Evolutionary conservation across 768 basidiomycete genomes (phyloP).

Genomic region (Rhodocollybia butyracea): DNA sequence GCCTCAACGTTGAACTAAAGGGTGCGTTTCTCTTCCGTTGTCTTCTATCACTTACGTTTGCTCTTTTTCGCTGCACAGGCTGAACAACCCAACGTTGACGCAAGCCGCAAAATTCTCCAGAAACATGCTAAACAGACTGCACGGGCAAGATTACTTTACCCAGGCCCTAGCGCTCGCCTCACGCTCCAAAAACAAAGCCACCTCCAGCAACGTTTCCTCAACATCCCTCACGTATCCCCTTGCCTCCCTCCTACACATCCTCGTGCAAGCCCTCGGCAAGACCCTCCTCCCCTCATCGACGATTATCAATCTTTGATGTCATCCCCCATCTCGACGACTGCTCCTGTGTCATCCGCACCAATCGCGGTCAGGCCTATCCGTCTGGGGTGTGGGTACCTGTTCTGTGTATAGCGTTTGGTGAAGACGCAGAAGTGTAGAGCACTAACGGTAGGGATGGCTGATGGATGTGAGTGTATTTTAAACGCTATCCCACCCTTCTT

Average conservation of each 20-base stretch:
- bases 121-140: constrained; percentile 91
- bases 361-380: constrained; percentile 93
- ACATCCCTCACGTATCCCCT: constrained; percentile 6
- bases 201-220: no score
- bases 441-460: constrained; percentile 71
- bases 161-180: not conserved
- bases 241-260: constrained; percentile 51
- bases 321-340: constrained; percentile 84
- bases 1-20: constrained; percentile 63
- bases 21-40: no score
- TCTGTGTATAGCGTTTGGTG: constrained; percentile 77
- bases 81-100: constrained; percentile 81
- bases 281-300: constrained; percentile 79
- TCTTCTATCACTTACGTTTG: not conserved
- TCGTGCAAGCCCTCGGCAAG: constrained; percentile 82
- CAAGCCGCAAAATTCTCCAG: constrained; percentile 89
- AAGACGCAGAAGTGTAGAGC: constrained; percentile 93
- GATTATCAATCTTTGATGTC: no score
- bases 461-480: constrained; percentile 54
- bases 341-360: constrained; percentile 82
- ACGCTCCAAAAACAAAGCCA: constrained; percentile 8
- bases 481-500: not conserved
- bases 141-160: not conserved
- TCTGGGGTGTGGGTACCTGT: constrained; percentile 77
- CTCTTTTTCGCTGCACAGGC: constrained; percentile 42